These are phyloP conservation scores for Trichoderma endophyticum DNA, from an alignment of 2,329 filamentous ascomycete genomes.

Conservation along the genomic window DNA sequence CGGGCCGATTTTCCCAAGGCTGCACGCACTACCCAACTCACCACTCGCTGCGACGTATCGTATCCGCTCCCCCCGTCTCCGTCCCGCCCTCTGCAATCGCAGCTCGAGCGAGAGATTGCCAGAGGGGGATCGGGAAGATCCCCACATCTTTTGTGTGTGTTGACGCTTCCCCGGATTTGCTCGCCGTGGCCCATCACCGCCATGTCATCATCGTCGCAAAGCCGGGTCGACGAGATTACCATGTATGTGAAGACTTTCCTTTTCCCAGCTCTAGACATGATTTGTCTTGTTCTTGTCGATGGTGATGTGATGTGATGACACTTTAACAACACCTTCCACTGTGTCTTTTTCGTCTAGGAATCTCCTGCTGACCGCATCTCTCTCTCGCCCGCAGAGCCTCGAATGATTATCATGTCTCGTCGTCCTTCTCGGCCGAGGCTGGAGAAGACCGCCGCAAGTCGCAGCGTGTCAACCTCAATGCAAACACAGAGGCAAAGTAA, in stretches of 20 bases:
- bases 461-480: conserved; percentile 42
- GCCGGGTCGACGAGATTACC: conserved; percentile 28
- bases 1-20: background rate
- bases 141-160: conserved; percentile 15
- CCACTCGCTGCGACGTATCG: background rate
- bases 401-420: conserved; percentile 29
- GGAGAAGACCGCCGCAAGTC: conserved; percentile 30
- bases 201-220: conserved; percentile 26
- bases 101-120: conserved; percentile 10
- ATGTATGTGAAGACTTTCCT: conserved; percentile 22
- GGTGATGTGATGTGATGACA: background rate
- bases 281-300: background rate
- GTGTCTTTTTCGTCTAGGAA: background rate
- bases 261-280: background rate
- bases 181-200: conserved; percentile 8
- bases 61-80: conserved; percentile 10
- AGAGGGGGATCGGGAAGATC: conserved; percentile 18
- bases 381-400: conserved; percentile 22
- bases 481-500: conserved; percentile 47
- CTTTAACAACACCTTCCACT: background rate
- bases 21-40: background rate
- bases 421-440: conserved; percentile 36
- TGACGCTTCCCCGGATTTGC: conserved; percentile 20
- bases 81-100: conserved; percentile 12
- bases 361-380: background rate